Conservation (phyloP, 1,284 basidiomycete genomes). For the Phylloporus sp. region DNA sequence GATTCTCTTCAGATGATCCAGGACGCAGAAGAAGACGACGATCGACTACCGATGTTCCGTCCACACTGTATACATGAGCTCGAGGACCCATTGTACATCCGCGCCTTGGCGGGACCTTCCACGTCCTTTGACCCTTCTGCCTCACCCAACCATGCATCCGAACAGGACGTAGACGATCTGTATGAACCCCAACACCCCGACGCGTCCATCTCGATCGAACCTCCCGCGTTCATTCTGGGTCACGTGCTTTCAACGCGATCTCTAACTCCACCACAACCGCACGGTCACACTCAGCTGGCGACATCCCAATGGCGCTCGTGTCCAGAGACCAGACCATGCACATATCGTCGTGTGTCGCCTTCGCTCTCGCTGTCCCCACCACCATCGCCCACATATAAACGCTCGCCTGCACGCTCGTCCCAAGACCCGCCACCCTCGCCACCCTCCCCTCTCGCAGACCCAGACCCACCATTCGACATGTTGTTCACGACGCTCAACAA, state of each 20-base stretch:
- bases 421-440: slow-evolving; percentile 8
- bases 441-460: slow-evolving; percentile 4
- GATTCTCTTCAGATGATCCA: slow-evolving; percentile 19
- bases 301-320: too few species aligned
- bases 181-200: slow-evolving; percentile 21
- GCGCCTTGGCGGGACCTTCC: slow-evolving; percentile 19
- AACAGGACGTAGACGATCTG: slow-evolving; percentile 13
- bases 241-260: background rate
- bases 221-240: slow-evolving; percentile 13
- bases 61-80: slow-evolving; percentile 57
- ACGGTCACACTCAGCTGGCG: too few species aligned
- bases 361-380: background rate
- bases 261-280: background rate
- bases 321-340: background rate
- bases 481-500: slow-evolving; percentile 30
- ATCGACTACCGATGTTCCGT: slow-evolving; percentile 20
- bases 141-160: too few species aligned
- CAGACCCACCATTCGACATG: slow-evolving; percentile 27
- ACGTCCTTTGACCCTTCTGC: too few species aligned
- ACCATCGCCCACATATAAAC: background rate
- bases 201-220: slow-evolving; percentile 52
- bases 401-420: background rate
- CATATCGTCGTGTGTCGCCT: background rate
- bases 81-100: slow-evolving; percentile 45
- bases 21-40: slow-evolving; percentile 26